A percentile compares a stretch with the other conserved stretches of the same genome.
Evolutionary conservation across 257 asterid species (phyloP).

Genomic region (Jacaranda copaia): DNA sequence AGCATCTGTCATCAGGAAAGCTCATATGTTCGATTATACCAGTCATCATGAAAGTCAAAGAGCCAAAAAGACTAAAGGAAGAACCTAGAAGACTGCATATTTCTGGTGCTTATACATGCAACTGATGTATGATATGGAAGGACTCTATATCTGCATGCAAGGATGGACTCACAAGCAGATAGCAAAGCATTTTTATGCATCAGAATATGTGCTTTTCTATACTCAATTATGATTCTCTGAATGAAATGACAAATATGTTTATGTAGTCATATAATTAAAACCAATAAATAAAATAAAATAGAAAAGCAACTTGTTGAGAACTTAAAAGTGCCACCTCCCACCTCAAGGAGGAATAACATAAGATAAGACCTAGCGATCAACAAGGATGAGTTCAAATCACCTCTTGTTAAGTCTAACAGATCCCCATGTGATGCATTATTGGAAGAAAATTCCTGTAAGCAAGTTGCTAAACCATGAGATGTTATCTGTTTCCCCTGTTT

Average conservation of each 20-base stretch:
- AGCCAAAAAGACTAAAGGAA: slow-evolving; percentile 6
- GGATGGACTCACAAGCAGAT: slow-evolving; percentile 18
- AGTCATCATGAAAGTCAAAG: neutral
- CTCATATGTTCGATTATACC: neutral
- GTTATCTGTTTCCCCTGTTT: slow-evolving; percentile 42
- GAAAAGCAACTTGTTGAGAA: neutral
- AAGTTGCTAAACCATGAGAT: slow-evolving; percentile 39
- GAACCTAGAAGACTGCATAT: slow-evolving; percentile 1
- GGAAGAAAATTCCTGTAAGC: slow-evolving; percentile 36
- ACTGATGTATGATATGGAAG: slow-evolving; percentile 10
- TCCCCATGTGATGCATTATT: slow-evolving; percentile 21
- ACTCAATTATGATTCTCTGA: slow-evolving; percentile 4
- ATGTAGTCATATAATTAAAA: neutral
- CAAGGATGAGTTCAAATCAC: slow-evolving; percentile 33
- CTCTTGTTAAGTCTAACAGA: slow-evolving; percentile 39
- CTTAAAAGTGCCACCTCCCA: neutral
- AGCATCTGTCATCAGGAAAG: slow-evolving; percentile 1
- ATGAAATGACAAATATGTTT: neutral
- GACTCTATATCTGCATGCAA: neutral
- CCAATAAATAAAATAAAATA: neutral
- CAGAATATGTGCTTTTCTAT: neutral
- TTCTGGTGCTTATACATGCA: slow-evolving; percentile 9
- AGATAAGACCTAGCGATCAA: neutral
- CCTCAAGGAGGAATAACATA: neutral
- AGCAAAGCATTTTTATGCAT: neutral